phyloP scores from a whole-genome alignment of 2,329 filamentous ascomycete species.

The Cercospora janseana region DNA sequence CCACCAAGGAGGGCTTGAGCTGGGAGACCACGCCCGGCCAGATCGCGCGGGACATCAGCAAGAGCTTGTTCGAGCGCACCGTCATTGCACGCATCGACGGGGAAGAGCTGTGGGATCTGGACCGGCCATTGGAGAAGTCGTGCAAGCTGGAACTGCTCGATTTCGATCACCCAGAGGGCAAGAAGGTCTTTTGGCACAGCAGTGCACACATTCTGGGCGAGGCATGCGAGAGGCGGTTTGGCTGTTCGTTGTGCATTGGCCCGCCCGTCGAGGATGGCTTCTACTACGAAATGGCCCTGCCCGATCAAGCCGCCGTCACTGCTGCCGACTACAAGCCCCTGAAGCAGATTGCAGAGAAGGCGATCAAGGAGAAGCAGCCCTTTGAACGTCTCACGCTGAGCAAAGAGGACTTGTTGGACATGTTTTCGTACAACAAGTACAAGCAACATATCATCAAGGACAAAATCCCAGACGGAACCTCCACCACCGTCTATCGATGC shows the following conservation, averaged over 20 bases:
- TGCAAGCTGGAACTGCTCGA: slow-evolving; percentile 81
- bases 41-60: slow-evolving; percentile 76
- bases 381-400: slow-evolving; percentile 87
- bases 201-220: slow-evolving; percentile 95
- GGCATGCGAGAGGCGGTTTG: slow-evolving; percentile 84
- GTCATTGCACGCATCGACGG: slow-evolving; percentile 85
- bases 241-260: slow-evolving; percentile 89
- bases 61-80: slow-evolving; percentile 78
- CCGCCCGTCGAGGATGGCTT: slow-evolving; percentile 89
- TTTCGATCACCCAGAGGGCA: slow-evolving; percentile 74
- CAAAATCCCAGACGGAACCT: slow-evolving; percentile 84
- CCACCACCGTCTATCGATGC: slow-evolving; percentile 90
- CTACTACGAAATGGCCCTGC: slow-evolving; percentile 94
- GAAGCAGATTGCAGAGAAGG: slow-evolving; percentile 74
- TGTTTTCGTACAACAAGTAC: slow-evolving; percentile 98
- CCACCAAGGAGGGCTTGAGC: slow-evolving; percentile 69
- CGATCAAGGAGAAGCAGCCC: slow-evolving; percentile 94
- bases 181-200: slow-evolving; percentile 97
- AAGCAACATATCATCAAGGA: slow-evolving; percentile 97
- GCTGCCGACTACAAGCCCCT: slow-evolving; percentile 79
- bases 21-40: slow-evolving; percentile 88
- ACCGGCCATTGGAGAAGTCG: slow-evolving; percentile 82
- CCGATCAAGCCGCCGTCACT: slow-evolving; percentile 68
- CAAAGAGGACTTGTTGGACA: slow-evolving; percentile 88
- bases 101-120: slow-evolving; percentile 81